These are phyloP conservation scores for Russula earlei DNA, from an alignment of 768 basidiomycete species.

Conservation along the genomic window DNA sequence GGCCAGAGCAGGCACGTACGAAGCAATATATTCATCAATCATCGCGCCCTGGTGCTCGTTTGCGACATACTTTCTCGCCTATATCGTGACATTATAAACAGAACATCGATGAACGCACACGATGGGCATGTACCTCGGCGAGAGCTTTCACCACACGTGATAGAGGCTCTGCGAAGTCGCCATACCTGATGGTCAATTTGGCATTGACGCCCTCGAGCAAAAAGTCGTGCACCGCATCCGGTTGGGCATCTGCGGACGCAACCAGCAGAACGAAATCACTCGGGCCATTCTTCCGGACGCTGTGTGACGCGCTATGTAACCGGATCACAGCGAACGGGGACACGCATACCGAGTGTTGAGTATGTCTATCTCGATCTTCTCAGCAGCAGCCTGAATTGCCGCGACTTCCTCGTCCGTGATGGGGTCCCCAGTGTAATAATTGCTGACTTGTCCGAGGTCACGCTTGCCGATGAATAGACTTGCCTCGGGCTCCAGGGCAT, in stretches of 20 bases:
- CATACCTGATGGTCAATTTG: conserved; percentile 59
- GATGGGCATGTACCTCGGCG: conserved; percentile 36
- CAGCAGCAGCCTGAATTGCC: conserved; percentile 63
- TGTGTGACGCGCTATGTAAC: conserved; percentile 22
- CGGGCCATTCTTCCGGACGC: conserved; percentile 60
- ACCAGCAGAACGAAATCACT: conserved; percentile 61
- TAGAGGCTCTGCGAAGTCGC: conserved; percentile 59
- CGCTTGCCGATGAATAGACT: conserved; percentile 75
- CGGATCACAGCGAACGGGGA: neutral
- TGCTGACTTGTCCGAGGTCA: conserved; percentile 64
- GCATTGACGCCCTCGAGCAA: conserved; percentile 33
- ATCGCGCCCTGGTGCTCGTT: conserved; percentile 65
- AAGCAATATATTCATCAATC: conserved; percentile 71
- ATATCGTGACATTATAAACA: neutral
- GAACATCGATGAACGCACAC: neutral
- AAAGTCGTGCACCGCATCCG: conserved; percentile 37
- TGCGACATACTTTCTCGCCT: conserved; percentile 68
- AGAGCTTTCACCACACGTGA: conserved; percentile 46
- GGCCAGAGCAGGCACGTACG: conserved; percentile 35
- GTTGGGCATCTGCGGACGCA: conserved; percentile 50
- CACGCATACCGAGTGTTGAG: conserved; percentile 64
- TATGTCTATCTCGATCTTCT: conserved; percentile 64
- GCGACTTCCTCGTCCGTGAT: conserved; percentile 73
- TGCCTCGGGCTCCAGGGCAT: conserved; percentile 52
- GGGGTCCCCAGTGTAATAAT: conserved; percentile 74